phyloP scores from a whole-genome alignment of 2,329 filamentous ascomycete species.

The Diaporthe sp. region DNA sequence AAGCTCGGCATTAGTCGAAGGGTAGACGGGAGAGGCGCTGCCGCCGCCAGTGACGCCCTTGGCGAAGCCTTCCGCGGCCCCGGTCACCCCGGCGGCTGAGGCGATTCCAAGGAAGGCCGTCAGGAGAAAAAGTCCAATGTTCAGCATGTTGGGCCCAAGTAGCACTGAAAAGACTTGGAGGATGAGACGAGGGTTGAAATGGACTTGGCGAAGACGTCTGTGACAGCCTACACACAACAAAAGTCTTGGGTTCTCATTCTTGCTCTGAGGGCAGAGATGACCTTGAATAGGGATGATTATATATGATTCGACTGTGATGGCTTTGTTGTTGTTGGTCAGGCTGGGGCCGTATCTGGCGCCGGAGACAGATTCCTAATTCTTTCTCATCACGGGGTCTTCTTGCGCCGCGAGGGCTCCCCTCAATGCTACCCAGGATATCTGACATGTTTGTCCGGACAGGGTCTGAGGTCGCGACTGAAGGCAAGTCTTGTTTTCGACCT shows the following conservation, averaged over 20 bases:
- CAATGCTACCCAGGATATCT: neutral
- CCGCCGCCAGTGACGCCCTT: conserved; percentile 70
- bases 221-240: neutral
- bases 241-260: neutral
- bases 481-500: conserved; percentile 1
- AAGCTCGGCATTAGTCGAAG: conserved; percentile 64
- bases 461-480: neutral
- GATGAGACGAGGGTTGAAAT: neutral
- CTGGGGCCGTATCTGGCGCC: neutral
- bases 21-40: conserved; percentile 62
- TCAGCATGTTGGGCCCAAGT: neutral
- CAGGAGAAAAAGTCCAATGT: neutral
- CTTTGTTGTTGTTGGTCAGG: neutral
- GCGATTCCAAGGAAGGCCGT: neutral
- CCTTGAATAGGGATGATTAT: neutral
- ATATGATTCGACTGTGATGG: neutral
- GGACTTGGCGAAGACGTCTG: neutral
- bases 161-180: neutral
- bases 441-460: conserved; percentile 4
- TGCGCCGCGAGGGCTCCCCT: neutral
- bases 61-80: conserved; percentile 54
- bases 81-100: conserved; percentile 41
- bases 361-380: conserved; percentile 11
- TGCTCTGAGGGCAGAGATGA: neutral
- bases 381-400: neutral